A percentile compares a stretch with the other conserved stretches of the same genome.
Conservation (phyloP, 2,329 filamentous ascomycete species). For the Aspergillus fumigatus region DNA sequence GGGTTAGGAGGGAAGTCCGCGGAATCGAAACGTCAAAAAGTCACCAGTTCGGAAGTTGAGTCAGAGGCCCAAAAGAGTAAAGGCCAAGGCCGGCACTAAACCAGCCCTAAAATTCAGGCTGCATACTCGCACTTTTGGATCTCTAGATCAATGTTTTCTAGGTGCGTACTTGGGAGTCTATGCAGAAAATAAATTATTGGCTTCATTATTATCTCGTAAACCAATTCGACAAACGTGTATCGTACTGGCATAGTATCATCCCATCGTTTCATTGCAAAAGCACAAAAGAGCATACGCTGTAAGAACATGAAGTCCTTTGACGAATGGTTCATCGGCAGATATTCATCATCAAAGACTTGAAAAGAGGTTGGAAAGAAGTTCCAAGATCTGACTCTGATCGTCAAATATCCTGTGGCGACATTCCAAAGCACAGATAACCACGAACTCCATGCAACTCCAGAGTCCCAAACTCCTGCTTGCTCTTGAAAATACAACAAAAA, state of each 20-base stretch:
- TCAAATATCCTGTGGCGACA: neutral
- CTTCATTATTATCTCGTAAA: neutral
- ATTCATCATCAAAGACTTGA: neutral
- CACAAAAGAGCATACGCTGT: neutral
- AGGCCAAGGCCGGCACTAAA: conserved; percentile 17
- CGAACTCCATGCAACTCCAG: neutral
- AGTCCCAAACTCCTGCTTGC: neutral
- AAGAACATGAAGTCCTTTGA: neutral
- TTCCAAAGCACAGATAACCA: neutral
- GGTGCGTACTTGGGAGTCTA: neutral
- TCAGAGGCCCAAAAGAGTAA: neutral
- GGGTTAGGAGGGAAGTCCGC: conserved; percentile 8
- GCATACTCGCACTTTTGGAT: neutral
- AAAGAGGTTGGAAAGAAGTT: neutral
- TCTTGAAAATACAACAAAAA: neutral
- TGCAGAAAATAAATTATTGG: neutral
- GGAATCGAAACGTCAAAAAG: conserved; percentile 15
- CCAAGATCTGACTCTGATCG: neutral
- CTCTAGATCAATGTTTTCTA: neutral
- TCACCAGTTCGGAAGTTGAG: conserved; percentile 31
- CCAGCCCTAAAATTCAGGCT: conserved; percentile 21
- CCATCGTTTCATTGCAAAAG: conserved; percentile 10
- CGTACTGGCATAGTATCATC: conserved; percentile 10
- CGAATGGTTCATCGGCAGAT: neutral
- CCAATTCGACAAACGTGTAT: conserved; percentile 3